These are phyloP conservation scores for Diaporthe sp. DNA, from an alignment of 2,329 filamentous ascomycete species.

Conservation along the genomic window DNA sequence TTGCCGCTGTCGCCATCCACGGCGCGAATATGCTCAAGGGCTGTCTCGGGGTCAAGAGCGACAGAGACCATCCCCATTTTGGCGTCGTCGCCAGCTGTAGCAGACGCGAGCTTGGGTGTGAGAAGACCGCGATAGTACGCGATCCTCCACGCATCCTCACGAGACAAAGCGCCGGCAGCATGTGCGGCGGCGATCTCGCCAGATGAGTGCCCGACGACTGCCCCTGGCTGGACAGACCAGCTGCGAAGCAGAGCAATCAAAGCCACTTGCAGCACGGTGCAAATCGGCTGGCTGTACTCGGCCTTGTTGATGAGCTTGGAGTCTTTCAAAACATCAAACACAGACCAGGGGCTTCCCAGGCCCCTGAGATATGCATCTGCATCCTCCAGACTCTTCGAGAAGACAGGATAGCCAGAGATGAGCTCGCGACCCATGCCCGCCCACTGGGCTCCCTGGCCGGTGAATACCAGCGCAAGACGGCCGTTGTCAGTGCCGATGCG, in stretches of 20 bases:
- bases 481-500: neutral
- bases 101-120: conserved; percentile 39
- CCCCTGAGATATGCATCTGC: conserved; percentile 41
- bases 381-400: conserved; percentile 42
- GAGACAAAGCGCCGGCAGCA: conserved; percentile 44
- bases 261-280: conserved; percentile 53
- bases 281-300: conserved; percentile 46
- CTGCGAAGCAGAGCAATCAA: conserved; percentile 49
- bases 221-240: conserved; percentile 44
- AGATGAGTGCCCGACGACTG: conserved; percentile 51
- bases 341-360: conserved; percentile 47
- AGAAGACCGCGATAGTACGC: conserved; percentile 46
- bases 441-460: conserved; percentile 53
- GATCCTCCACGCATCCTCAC: conserved; percentile 40
- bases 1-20: conserved; percentile 35
- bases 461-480: conserved; percentile 44
- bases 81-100: conserved; percentile 33
- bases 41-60: conserved; percentile 27
- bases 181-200: conserved; percentile 53
- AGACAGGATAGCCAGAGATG: conserved; percentile 42
- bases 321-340: conserved; percentile 45
- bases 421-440: conserved; percentile 45
- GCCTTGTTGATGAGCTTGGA: conserved; percentile 44
- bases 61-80: conserved; percentile 40
- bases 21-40: conserved; percentile 37